Evolutionary conservation across 306 rosid genomes (phyloP).

Genomic region (Citrullus colocynthis): DNA sequence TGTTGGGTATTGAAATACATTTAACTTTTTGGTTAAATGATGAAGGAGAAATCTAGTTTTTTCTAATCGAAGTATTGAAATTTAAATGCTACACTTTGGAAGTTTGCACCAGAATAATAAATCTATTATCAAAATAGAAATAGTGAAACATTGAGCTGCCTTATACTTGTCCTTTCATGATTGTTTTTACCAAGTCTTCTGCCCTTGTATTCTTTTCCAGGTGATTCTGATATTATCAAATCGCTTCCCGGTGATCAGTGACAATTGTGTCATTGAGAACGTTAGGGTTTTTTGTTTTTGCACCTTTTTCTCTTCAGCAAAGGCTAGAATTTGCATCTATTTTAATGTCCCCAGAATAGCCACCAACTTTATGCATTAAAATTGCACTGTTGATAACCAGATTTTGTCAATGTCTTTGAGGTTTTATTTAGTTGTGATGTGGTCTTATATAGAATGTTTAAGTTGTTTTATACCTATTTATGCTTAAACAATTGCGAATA

Average conservation of each 20-base stretch:
- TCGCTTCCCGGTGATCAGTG: constrained; percentile 31
- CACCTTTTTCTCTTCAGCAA: neutral
- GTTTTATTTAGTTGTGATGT: neutral
- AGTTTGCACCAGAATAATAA: too few relatives aligned
- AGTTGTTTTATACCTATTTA: neutral
- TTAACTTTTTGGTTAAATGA: neutral
- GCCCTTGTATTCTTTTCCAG: constrained; percentile 2
- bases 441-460: neutral
- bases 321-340: neutral
- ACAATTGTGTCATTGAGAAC: neutral
- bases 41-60: neutral
- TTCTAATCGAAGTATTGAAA: too few relatives aligned
- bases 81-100: neutral
- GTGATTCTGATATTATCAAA: constrained; percentile 43
- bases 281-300: neutral
- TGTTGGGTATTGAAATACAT: neutral
- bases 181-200: neutral
- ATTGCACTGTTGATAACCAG: neutral
- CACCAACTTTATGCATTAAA: neutral
- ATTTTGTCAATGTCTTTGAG: neutral
- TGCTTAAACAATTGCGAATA: neutral
- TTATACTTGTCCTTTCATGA: neutral
- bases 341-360: neutral
- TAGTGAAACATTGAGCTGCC: neutral
- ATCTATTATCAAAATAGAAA: neutral